Base-by-base conservation (phyloP, 305 asterid species). In the Fraxinus greggii region DNA sequence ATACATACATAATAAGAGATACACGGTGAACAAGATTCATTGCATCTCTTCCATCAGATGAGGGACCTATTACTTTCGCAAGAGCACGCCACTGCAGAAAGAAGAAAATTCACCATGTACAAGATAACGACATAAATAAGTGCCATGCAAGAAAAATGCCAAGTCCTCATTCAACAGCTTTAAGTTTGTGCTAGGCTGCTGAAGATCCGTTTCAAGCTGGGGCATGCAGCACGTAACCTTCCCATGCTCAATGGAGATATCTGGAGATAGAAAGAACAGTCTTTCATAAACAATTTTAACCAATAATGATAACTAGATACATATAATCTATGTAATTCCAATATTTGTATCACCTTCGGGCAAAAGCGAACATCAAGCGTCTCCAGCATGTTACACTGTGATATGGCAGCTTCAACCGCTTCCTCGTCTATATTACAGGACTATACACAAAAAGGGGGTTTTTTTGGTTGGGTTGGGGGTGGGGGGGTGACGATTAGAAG, bases 291-390 rank as follows among this genome's bases (percentile, higher is more conserved):
- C 32, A 13, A 23, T 23, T 48, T 17, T 29, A 13, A 36, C 36
- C 38, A 61, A 48, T 70, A 72, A 38, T 6, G 17, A 19, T 15
- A 32, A 32, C 40, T 17, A 48, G 19, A 32, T n/a, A 35, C 1
- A 35, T 15, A 35, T 33, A 31, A 33, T 26, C 19, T 29, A 3
- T 65, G 7, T 26, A 65, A 1, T 69, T 69, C 26, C 2, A 69
- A 35, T 28, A 40, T 54, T 19, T 24, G 23, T 29, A 75, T 72
- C 69, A 94, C 99, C 97, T 93, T 95, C 0, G 95, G 93, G 82
- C 99, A 95, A 82, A 88, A 92, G 67, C 99, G 99, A 67, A 95
- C 98, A 74, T 95, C 99, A 12, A 95, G 97, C 0, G 99, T 95
- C 94, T 95, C 98, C 81, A 95, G 90, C 96, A 92, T 78, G 81